These are phyloP conservation scores for Acaromyces ingoldii DNA, from an alignment of 1,284 basidiomycete species.

Conservation along the genomic window DNA sequence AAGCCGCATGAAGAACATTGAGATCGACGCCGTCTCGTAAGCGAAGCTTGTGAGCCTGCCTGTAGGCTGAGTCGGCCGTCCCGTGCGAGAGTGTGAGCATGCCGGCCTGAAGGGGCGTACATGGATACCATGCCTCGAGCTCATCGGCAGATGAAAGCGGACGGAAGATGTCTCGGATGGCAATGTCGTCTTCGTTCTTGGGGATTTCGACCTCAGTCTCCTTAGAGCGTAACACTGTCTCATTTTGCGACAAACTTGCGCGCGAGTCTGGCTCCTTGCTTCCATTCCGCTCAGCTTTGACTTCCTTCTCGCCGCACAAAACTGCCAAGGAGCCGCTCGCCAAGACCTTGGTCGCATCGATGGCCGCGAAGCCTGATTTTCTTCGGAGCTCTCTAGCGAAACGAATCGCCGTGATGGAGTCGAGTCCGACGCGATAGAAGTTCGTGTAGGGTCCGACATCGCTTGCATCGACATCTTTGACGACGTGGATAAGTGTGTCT, in stretches of 20 bases:
- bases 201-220: too few species aligned
- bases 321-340: background rate
- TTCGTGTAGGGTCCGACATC: too few species aligned
- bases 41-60: background rate
- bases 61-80: slow-evolving; percentile 13
- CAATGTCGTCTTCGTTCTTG: too few species aligned
- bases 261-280: too few species aligned
- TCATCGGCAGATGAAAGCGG: background rate
- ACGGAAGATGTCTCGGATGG: background rate
- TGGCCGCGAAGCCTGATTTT: too few species aligned
- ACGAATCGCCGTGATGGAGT: slow-evolving; percentile 42
- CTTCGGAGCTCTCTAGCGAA: slow-evolving; percentile 25
- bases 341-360: slow-evolving; percentile 5
- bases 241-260: too few species aligned
- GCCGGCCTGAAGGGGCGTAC: slow-evolving; percentile 46
- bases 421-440: slow-evolving; percentile 43
- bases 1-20: slow-evolving; percentile 12
- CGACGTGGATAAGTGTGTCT: too few species aligned
- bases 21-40: background rate
- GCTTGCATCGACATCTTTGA: too few species aligned
- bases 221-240: too few species aligned
- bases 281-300: too few species aligned
- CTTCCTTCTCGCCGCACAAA: too few species aligned
- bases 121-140: slow-evolving; percentile 14
- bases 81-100: slow-evolving; percentile 43